Base-by-base conservation (phyloP, 805 yeast genomes). In the Grigorovia transvaalensis region DNA sequence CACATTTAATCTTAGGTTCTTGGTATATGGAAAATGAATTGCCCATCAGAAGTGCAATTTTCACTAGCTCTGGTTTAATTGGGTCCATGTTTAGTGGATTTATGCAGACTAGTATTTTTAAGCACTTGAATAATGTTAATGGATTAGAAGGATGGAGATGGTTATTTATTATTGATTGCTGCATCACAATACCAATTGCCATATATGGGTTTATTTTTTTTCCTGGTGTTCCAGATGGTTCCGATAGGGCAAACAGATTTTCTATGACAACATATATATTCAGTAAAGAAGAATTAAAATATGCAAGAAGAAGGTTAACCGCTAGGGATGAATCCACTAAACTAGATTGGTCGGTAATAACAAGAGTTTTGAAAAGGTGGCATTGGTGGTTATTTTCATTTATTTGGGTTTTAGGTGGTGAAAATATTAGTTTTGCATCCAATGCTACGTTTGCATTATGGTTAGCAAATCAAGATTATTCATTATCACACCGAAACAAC, bases 111-210 rank as follows among this genome's bases (percentile, higher is more conserved):
- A 76, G 79, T 2, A 78, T 79, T 41, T 74, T 72, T 57, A 65
- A 61, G 18, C 71, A 71, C 56, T 68, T 79, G 71, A 63, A 75
- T 56, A 76, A 78, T 51, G 61, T 56, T 19, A 62, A 65, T n/a
- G 82, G 82, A 0, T 61, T 80, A 15, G 71, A 73, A 3, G 85
- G 86, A 8, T 81, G 85, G 85, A 72, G 82, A 63, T 81, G 85
- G 85, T 62, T 81, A n/a, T 82, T 80, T 59, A 77, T 82, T 46
- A 78, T 81, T 54, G 85, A 81, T 64, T 80, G 79, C 56, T 58
- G 78, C 35, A 71, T 81, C 46, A 80, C 85, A 0, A 59, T 81
- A 2, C 84, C 84, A 1, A 75, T 81, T 51, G 76, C 78, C 3
- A 41, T 80, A 4, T 79, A 75, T 55, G 85, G 87, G 0, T 71